Evolutionary conservation across 176 grass and related monocot genomes (phyloP).

Genomic region (Areca catechu): DNA sequence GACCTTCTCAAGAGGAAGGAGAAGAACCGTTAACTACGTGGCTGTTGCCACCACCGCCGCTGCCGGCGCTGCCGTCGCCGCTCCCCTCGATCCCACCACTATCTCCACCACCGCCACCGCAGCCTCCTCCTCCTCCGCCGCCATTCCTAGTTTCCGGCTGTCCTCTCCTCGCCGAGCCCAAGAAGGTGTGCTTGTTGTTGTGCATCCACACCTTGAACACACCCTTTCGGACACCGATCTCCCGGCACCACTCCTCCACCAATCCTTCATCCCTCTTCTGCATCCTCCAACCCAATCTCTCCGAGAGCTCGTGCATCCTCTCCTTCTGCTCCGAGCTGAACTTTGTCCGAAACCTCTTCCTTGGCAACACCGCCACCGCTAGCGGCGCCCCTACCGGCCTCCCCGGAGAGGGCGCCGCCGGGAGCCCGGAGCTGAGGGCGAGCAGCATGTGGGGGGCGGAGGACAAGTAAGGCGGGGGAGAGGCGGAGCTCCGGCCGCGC

Average conservation of each 20-base stretch:
- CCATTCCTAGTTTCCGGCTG: background rate
- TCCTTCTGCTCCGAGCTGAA: slow-evolving; percentile 90
- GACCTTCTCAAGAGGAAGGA: slow-evolving; percentile 25
- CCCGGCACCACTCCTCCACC: slow-evolving; percentile 81
- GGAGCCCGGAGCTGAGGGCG: slow-evolving; percentile 53
- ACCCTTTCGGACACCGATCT: slow-evolving; percentile 82
- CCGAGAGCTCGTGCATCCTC: slow-evolving; percentile 92
- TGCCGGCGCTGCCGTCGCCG: background rate
- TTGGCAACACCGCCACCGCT: slow-evolving; percentile 12
- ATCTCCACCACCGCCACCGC: background rate
- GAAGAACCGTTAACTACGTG: slow-evolving; percentile 27
- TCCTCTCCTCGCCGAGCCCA: slow-evolving; percentile 34
- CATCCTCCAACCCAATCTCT: slow-evolving; percentile 86
- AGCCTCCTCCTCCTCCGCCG: background rate
- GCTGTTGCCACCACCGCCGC: background rate
- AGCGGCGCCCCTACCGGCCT: slow-evolving; percentile 14
- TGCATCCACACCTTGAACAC: slow-evolving; percentile 99
- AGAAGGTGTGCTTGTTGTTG: slow-evolving; percentile 99
- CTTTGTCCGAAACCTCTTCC: slow-evolving; percentile 92
- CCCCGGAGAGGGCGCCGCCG: slow-evolving; percentile 2
- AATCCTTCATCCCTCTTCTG: slow-evolving; percentile 86
- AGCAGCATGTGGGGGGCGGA: slow-evolving; percentile 79
- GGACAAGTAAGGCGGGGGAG: slow-evolving; percentile 27
- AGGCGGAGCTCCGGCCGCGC: slow-evolving; percentile 28
- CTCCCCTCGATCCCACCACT: no score